Conservation (phyloP, 2,329 filamentous ascomycete species). For the Macrophomina pseudophaseolina region DNA sequence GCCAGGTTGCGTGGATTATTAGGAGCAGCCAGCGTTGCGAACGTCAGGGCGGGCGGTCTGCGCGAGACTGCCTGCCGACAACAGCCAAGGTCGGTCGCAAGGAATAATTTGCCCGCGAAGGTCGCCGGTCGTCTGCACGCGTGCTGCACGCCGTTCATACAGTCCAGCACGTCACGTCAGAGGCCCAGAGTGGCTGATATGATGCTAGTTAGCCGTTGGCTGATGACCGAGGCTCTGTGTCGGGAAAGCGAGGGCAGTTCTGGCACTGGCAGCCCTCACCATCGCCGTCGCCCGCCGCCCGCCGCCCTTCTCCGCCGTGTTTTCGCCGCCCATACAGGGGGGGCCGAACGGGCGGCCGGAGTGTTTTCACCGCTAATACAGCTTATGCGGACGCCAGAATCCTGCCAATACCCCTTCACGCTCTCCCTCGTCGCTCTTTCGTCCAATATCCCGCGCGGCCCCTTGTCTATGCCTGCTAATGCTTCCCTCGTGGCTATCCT, state of each 20-base stretch:
- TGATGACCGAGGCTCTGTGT: constrained; percentile 25
- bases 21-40: constrained; percentile 47
- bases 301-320: constrained; percentile 12
- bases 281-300: neutral
- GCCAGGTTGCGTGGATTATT: constrained; percentile 38
- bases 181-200: constrained; percentile 11
- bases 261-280: neutral
- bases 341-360: constrained; percentile 14
- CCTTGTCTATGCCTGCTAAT: neutral
- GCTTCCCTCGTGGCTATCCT: neutral
- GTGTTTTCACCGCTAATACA: constrained; percentile 45
- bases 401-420: constrained; percentile 35
- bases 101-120: constrained; percentile 26
- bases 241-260: constrained; percentile 13
- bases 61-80: constrained; percentile 39
- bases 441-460: neutral
- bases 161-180: constrained; percentile 17
- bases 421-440: neutral
- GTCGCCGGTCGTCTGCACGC: constrained; percentile 22
- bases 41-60: constrained; percentile 43
- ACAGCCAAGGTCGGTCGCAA: constrained; percentile 29
- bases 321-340: constrained; percentile 14
- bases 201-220: constrained; percentile 4
- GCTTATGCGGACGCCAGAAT: constrained; percentile 53
- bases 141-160: constrained; percentile 17